phyloP scores from a whole-genome alignment of 1,284 basidiomycete genomes.

The Phaffia rhodozyma region DNA sequence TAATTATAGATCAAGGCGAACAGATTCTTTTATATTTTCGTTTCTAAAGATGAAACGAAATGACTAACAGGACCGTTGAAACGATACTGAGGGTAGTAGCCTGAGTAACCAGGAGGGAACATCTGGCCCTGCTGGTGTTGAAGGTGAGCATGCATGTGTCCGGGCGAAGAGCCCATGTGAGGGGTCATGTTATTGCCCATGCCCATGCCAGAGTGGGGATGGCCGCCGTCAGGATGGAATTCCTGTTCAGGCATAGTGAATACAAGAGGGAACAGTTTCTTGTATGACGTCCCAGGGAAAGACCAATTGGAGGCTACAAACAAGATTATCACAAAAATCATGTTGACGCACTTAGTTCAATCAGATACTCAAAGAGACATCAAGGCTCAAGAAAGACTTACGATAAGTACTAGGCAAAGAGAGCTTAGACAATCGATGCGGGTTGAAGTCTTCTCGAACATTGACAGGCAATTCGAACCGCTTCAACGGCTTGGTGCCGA shows the following conservation, averaged over 20 bases:
- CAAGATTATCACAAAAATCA: constrained; percentile 10
- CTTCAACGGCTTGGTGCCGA: constrained; percentile 55
- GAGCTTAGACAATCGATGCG: constrained; percentile 64
- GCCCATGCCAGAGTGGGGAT: not conserved
- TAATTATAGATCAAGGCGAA: not conserved
- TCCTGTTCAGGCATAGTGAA: not conserved
- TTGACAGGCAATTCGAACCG: constrained; percentile 61
- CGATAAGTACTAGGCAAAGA: constrained; percentile 57
- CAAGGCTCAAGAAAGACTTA: constrained; percentile 36
- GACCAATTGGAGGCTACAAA: constrained; percentile 62
- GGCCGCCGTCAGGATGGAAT: not conserved
- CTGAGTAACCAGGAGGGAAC: not conserved
- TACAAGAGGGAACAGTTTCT: constrained; percentile 51
- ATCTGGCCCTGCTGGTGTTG: not conserved
- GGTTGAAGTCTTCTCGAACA: constrained; percentile 87
- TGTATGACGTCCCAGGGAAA: constrained; percentile 75
- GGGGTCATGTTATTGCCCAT: not conserved
- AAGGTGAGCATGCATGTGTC: not conserved
- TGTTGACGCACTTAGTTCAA: constrained; percentile 1
- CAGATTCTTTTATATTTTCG: not conserved
- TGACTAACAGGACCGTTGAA: not conserved
- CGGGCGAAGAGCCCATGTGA: not conserved
- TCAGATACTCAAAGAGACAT: not conserved
- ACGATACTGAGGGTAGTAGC: not conserved
- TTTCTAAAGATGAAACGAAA: too few species aligned